Conservation (phyloP, 306 rosid genomes). For the Cucumis cinereus region DNA sequence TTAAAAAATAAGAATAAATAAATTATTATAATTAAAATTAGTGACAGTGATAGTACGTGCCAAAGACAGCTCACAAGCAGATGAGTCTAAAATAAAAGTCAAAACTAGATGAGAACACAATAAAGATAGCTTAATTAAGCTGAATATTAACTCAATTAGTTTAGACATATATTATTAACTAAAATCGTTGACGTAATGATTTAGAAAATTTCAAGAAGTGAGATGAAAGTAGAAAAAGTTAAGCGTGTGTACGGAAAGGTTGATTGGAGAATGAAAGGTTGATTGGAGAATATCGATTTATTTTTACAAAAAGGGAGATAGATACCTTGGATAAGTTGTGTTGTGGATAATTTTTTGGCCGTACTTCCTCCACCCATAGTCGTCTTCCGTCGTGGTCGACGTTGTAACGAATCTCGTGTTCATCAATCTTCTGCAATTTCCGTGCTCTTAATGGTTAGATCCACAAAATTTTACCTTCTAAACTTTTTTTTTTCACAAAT, state of each 20-base stretch:
- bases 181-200: too few species aligned
- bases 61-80: too few species aligned
- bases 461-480: not conserved
- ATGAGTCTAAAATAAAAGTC: too few species aligned
- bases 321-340: conserved; percentile 60
- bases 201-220: too few species aligned
- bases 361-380: conserved; percentile 73
- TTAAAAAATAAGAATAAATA: too few species aligned
- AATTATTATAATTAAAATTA: too few species aligned
- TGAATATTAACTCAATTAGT: too few species aligned
- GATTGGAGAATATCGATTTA: not conserved
- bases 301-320: not conserved
- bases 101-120: too few species aligned
- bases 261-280: not conserved
- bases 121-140: rapidly evolving
- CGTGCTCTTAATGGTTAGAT: not conserved
- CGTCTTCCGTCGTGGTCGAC: conserved; percentile 30
- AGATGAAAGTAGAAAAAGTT: too few species aligned
- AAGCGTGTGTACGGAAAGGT: not conserved
- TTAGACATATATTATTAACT: too few species aligned
- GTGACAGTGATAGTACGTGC: too few species aligned
- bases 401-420: conserved; percentile 11
- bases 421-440: conserved; percentile 36
- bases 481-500: not conserved
- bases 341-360: conserved; percentile 77